Evolutionary conservation across 2,329 filamentous ascomycete genomes (phyloP), one percentile per base, ranked within the genome.

Genomic region (Tricladium varicosporioides): DNA sequence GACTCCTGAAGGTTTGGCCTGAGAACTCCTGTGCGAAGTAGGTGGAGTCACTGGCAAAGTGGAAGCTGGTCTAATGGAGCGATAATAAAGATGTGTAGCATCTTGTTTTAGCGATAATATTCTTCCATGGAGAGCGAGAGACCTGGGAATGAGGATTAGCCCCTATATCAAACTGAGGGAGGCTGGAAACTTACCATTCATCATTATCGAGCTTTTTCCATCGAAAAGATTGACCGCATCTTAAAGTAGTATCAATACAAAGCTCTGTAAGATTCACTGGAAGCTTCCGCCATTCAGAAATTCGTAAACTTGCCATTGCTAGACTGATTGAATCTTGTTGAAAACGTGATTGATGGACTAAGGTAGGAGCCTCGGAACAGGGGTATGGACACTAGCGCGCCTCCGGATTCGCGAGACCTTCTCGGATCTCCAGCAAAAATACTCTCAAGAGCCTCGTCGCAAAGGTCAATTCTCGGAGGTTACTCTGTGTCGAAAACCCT

Each of bases 151-250:
- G 15, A 22, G 51, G 51, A 52, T 69, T 59, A 69, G 59, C 62
- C 54, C 48, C 56, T 57, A 15, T 63, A 14, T 54, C 42, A 9
- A 46, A 53, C 7, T 31, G n/a, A 48, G 40, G n/a, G n/a, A 54
- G 43, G 48, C 40, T 27, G 32, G 36, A 9, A 16, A 59, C 58
- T 62, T 67, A 89, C 94, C 94, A 99, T 78, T 93, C 88, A 71
- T 92, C 85, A 69, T 92, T 85, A 49, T 80, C 82, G 49, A 91
- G 84, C 70, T 92, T 92, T 60, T 87, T 88, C 94, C 94, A 99
- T 77, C 93, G 87, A 67, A 99, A 99, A 0, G 93, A 96, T 72
- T 99, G 94, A 2, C 94, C 94, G 71, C 94, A 99, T 60, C 93
- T 87, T 33, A 99, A 78, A 0, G 92, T 96, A 0, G 93, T 99